Evolutionary conservation across 2,329 filamentous ascomycete species (phyloP).

Genomic region (Fusarium pseudoanthophilum): DNA sequence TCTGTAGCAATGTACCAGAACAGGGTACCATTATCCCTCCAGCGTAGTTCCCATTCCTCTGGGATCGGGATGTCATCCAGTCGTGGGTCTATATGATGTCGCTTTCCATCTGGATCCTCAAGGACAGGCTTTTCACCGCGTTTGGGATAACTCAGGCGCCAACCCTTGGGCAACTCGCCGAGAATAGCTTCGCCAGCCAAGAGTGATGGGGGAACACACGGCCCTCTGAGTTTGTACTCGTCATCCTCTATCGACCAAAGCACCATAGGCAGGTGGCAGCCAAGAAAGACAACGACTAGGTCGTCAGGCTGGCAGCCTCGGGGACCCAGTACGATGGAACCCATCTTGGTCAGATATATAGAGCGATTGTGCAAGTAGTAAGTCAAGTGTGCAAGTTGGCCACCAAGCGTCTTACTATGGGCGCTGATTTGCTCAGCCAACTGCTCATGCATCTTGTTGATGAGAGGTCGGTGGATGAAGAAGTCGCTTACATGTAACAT

Average conservation of each 20-base stretch:
- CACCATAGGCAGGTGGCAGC: background rate
- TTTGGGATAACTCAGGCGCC: background rate
- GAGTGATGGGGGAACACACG: background rate
- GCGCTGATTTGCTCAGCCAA: background rate
- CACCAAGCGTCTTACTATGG: background rate
- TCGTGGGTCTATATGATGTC: background rate
- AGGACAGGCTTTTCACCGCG: background rate
- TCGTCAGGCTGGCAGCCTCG: background rate
- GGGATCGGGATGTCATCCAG: background rate
- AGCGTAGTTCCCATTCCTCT: background rate
- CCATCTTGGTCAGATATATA: background rate
- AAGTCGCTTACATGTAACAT: background rate
- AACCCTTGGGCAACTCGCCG: background rate
- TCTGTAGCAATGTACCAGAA: constrained; percentile 2
- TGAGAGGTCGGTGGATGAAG: background rate
- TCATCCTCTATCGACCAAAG: background rate
- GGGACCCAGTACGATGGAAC: background rate
- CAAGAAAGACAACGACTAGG: background rate
- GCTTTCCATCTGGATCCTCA: background rate
- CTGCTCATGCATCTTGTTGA: background rate
- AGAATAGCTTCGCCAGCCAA: background rate
- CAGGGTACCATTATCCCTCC: background rate
- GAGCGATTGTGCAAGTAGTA: background rate
- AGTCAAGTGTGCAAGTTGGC: background rate
- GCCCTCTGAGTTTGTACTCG: constrained; percentile 1